These are phyloP conservation scores for Diversispora epigaea DNA, from an alignment of 192 early-diverging fungal genomes.

Conservation along the genomic window DNA sequence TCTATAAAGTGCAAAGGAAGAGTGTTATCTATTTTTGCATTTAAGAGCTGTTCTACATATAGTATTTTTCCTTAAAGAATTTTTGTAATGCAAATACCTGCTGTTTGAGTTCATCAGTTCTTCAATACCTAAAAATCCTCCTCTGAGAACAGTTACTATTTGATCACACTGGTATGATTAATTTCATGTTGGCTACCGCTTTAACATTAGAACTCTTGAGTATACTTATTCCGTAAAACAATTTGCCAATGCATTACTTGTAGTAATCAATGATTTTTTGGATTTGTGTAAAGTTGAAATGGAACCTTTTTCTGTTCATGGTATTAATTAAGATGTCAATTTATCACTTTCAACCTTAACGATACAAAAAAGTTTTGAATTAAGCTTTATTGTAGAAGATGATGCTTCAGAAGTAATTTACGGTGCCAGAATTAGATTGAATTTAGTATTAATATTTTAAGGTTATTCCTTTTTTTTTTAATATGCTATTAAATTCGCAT, in stretches of 20 bases:
- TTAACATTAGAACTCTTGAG: conserved; percentile 74
- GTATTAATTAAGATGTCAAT: conserved; percentile 66
- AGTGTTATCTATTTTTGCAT: too few relatives aligned
- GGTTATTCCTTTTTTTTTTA: neutral
- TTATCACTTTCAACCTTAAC: conserved; percentile 72
- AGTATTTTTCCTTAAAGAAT: too few relatives aligned
- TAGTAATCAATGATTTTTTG: conserved; percentile 83
- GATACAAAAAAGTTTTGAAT: conserved; percentile 66
- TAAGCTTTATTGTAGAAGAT: conserved; percentile 69
- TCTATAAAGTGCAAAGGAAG: too few relatives aligned
- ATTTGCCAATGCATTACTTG: conserved; percentile 68
- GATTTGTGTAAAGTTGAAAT: conserved; percentile 80
- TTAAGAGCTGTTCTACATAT: too few relatives aligned
- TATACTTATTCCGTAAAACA: conserved; percentile 75
- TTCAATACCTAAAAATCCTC: too few relatives aligned
- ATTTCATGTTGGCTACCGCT: conserved; percentile 71
- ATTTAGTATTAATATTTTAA: conserved; percentile 46
- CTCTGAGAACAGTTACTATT: too few relatives aligned
- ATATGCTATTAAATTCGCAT: conserved; percentile 80
- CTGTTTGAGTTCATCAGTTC: too few relatives aligned
- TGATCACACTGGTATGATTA: conserved; percentile 75
- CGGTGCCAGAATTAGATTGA: conserved; percentile 71
- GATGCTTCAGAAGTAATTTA: conserved; percentile 68
- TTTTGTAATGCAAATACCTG: too few relatives aligned
- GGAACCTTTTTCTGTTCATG: conserved; percentile 63